phyloP scores from a whole-genome alignment of 106 monocot species.

The Amphibolis antarctica region DNA sequence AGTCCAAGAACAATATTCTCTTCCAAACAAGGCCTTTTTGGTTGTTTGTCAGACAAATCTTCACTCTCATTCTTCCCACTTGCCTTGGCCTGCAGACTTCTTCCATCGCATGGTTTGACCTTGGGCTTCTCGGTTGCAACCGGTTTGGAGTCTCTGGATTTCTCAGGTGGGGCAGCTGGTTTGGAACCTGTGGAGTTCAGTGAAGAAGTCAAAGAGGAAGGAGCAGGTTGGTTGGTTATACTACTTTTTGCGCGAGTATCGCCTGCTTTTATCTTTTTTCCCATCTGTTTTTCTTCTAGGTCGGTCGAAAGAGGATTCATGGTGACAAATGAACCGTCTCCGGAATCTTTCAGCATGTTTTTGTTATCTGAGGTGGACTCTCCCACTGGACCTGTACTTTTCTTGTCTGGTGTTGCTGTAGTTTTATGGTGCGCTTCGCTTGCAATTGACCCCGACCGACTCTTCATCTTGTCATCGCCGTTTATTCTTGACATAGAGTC shows the following conservation, averaged over 20 bases:
- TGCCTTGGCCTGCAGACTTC: not conserved
- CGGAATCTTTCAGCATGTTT: not conserved
- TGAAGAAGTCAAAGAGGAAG: not conserved
- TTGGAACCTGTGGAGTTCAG: not conserved
- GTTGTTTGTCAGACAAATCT: not conserved
- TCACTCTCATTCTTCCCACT: constrained; percentile 5
- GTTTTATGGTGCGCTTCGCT: constrained; percentile 4
- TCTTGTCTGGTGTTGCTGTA: not conserved
- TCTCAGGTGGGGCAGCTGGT: not conserved
- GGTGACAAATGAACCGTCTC: not conserved
- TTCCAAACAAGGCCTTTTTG: constrained; percentile 12
- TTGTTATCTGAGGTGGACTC: not conserved
- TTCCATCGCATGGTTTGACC: not conserved
- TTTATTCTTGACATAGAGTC: constrained; percentile 8
- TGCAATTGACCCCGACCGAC: not conserved
- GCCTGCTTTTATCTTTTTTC: not conserved
- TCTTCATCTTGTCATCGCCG: constrained; percentile 10
- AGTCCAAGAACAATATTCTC: constrained; percentile 26
- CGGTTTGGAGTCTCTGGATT: not conserved
- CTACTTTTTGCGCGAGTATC: not conserved
- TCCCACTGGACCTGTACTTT: constrained; percentile 3
- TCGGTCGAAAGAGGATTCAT: not conserved
- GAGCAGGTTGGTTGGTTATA: not conserved
- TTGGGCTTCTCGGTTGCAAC: not conserved
- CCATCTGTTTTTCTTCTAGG: not conserved